Evolutionary conservation across 1,139 yeast genomes (phyloP), one percentile per base, ranked within the genome.

Genomic region (Yamadazyma kanchanaburiensis): DNA sequence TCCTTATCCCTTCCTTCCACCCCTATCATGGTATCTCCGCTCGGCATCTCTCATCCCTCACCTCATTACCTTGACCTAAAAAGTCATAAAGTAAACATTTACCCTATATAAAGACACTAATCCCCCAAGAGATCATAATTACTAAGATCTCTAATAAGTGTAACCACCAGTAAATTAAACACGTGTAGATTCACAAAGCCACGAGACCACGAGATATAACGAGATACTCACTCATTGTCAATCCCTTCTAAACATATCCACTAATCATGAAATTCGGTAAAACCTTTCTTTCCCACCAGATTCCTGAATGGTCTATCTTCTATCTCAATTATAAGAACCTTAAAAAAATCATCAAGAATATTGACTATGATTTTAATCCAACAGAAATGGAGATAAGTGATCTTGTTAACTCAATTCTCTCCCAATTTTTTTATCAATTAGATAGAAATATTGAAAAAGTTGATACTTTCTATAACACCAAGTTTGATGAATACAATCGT

Each of bases 321-420:
- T 89, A 91, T 52, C 74, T 89, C 69, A 84, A 87, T 59, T 91
- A 91, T 60, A 91, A 89, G 56, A 78, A 73, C 33, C 69, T 91
- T 46, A 91, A 91, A 63, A 81, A 83, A 52, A 73, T 78, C 45
- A 84, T 89, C 58, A 86, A 86, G 53, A 53, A 53, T 17, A 53
- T 59, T 33, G 70, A 57, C 42, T 48, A 60, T 12, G 61, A 59
- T 2, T 58, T 69, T 26, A 65, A 68, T 33, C 57, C 64, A 9
- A 52, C 57, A 6, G 55, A 50, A 19, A 45, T 49, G 23, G 49
- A 49, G 22, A 41, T 48, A 10, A 31, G 40, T 12, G 63, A 57
- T 27, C 34, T 55, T 20, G 46, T 65, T 4, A 51, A 56, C 23
- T 49, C 56, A 11, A 55, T 60, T 7, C 51, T 79, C 21, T 77